Evolutionary conservation across 192 early-diverging fungal species (phyloP), one percentile per base, ranked within the genome.

Genomic region (Phycomyces blakesleeanus): DNA sequence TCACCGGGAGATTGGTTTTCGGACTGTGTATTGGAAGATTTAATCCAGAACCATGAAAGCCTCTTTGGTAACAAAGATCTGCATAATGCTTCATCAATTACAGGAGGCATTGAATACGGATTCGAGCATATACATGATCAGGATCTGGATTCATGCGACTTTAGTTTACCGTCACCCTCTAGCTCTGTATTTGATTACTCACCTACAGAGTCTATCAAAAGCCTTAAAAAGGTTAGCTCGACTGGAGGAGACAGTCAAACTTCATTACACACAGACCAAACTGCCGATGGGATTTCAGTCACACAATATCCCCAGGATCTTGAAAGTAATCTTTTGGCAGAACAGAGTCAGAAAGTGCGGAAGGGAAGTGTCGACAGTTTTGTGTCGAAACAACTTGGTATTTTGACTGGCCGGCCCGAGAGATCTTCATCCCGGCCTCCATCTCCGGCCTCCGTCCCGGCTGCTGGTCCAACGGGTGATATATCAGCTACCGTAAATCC

Each of bases 21-120:
- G 9, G 74, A 76, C 39, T 61, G 64, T 51, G 69, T 76, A 8
- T 64, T 76, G 9, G 64, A 76, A 62, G 74, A 76, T 50, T 57
- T 76, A 18, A 71, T 76, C 37, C 18, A 59, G 26, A 52, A 75
- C 39, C 59, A 65, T 34, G 49, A 63, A 40, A 55, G 41, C 11
- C 40, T 75, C 6, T 75, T 75, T 40, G 61, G 59, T 21, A 62
- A 68, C 38, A 68, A 68, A 56, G 66, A 68, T 50, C 34, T 68
- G 14, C 59, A 61, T 25, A 68, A 44, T 50, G 53, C 59, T 16
- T 61, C 66, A 2, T 58, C 66, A 7, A 68, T 68, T 20, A 68
- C 66, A 15, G 66, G 66, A 27, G 53, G 51, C 8, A 68, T 68
- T 49, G 57, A 68, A 40, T 55, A 53, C 26, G 51, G 51, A 11